Percentiles rank a stretch among this genome's conserved stretches.
Conservation (phyloP, 225 moss, liverwort and hornwort species). For the Marchantia polymorpha region DNA sequence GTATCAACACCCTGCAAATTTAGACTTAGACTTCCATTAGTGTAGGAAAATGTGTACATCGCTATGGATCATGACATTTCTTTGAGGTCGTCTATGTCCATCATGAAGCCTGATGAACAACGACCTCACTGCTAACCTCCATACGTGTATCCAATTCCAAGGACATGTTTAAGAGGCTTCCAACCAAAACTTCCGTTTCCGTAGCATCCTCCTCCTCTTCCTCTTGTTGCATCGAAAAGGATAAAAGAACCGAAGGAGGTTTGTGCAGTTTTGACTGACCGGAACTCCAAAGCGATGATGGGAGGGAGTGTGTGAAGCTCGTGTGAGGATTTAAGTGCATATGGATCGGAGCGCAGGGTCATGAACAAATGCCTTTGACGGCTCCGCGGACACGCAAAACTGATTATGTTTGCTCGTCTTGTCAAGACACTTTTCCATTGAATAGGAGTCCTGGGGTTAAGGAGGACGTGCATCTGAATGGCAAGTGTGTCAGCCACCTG, state of each 20-base stretch:
- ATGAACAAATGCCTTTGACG: not conserved
- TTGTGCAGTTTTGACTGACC: not conserved
- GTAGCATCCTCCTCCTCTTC: not conserved
- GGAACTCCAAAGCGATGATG: not conserved
- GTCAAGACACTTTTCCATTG: not conserved
- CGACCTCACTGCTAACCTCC: not conserved
- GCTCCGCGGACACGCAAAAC: not conserved
- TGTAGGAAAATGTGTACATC: no score
- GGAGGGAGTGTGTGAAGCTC: not conserved
- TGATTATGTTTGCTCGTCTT: not conserved
- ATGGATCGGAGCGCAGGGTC: not conserved
- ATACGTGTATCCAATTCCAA: not conserved
- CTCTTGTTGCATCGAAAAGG: not conserved
- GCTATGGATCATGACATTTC: no score
- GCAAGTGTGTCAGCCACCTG: not conserved
- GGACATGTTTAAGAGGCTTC: not conserved
- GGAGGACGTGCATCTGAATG: not conserved
- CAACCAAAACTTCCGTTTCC: not conserved
- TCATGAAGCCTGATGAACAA: not conserved
- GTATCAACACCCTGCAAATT: no score
- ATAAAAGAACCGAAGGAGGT: not conserved
- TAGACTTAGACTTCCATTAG: no score
- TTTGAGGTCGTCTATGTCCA: not conserved
- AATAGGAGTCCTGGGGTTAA: no score
- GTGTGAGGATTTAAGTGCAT: not conserved